Base-by-base conservation (phyloP, 805 yeast genomes). In the Yarrowia osloensis region DNA sequence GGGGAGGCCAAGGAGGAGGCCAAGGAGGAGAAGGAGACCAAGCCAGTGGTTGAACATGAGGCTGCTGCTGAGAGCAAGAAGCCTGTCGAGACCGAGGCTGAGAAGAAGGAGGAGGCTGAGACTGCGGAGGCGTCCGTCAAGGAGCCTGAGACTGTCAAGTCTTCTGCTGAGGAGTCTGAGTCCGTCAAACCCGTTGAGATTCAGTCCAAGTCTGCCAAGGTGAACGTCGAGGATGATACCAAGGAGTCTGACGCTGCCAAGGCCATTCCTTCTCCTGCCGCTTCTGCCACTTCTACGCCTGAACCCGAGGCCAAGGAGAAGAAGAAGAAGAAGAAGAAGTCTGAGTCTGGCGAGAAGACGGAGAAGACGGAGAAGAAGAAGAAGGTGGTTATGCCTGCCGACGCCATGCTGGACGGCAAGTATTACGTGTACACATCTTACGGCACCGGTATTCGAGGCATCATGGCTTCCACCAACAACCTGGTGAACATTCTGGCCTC, bases 371-470 rank as follows among this genome's bases (percentile, higher is more conserved):
- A 54, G 26, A 55, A 61, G 59, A 26, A 19, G 29, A 65, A 65
- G 29, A 63, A 40, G 57, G 42, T 28, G 44, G 39, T 33, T 22
- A 46, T 63, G 67, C 54, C 66, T 28, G 54, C 66, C 11, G 66
- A 61, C 26, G 66, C 66, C 13, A 61, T 61, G 66, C 22, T 61
- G 17, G 67, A 66, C 22, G 66, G 66, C 29, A 42, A 61, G 66
- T 61, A 61, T 33, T 91, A 85, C 75, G 75, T 92, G 28, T 91
- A 82, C 78, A 92, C 97, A 0, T 93, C 97, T 0, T 80, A 91
- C 50, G 94, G 97, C 0, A 96, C 96, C 29, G 86, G 86, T 66
- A 96, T 95, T 0, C 87, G 86, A 83, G 68, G 88, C 75, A 85
- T 93, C 76, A 85, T 87, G 70, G 84, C 88, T 17, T 81, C 93